phyloP scores from a whole-genome alignment of 1,284 basidiomycete genomes.

The Quambalaria eucalypti region DNA sequence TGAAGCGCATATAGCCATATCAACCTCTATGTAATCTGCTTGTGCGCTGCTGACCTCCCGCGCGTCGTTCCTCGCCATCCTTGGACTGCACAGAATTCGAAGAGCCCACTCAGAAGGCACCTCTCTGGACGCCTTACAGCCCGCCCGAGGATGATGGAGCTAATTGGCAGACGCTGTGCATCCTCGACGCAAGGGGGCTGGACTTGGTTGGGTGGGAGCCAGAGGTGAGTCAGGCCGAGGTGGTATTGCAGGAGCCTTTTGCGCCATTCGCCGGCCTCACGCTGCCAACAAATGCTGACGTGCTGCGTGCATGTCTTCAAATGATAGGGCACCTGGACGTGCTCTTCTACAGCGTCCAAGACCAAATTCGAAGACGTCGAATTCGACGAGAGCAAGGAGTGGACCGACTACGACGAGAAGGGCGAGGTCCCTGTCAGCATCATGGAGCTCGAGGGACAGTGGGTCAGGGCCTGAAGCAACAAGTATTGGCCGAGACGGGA shows the following conservation, averaged over 20 bases:
- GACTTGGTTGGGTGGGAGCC: conserved; percentile 28
- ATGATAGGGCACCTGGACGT: conserved; percentile 25
- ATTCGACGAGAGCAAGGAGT: conserved; percentile 41
- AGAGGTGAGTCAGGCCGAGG: conserved; percentile 8
- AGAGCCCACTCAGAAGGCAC: conserved; percentile 31
- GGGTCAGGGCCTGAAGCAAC: conserved; percentile 11
- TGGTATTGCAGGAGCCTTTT: too few relatives aligned
- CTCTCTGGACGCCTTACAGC: conserved; percentile 21
- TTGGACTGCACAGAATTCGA: conserved; percentile 30
- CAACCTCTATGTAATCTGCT: background rate
- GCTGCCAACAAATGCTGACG: background rate
- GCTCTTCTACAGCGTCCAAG: conserved; percentile 21
- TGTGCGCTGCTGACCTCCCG: background rate
- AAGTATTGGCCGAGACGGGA: too few relatives aligned
- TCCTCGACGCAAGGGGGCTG: conserved; percentile 39
- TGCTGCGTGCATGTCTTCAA: background rate
- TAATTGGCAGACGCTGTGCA: conserved; percentile 31
- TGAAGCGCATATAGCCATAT: background rate
- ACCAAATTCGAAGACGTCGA: conserved; percentile 31
- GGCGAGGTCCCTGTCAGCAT: conserved; percentile 22
- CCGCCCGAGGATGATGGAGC: conserved; percentile 12
- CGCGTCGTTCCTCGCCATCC: background rate
- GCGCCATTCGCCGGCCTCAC: background rate
- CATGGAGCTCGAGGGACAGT: conserved; percentile 23
- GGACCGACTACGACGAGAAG: conserved; percentile 47